Evolutionary conservation across 805 yeast genomes (phyloP), one percentile per base, ranked within the genome.

Genomic region (Aciculoconidium aculeatum): DNA sequence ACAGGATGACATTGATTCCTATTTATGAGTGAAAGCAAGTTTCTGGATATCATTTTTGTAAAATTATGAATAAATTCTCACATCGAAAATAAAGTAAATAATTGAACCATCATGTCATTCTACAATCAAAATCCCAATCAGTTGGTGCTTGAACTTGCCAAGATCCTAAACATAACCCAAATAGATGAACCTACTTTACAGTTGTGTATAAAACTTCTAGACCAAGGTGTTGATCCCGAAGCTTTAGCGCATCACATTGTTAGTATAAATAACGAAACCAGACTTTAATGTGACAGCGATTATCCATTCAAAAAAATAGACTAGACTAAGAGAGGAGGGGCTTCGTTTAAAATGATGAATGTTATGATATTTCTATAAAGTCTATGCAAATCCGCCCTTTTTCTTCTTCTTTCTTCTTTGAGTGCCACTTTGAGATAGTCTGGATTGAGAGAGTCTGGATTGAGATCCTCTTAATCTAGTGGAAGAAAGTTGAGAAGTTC

Each of bases 331-430:
- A n/a, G n/a, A n/a, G n/a, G n/a, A 17, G 30, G 31, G 15, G 13
- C 26, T 17, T 15, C 15, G 10, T 1, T 19, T 17, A 15, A 11
- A 12, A 11, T 26, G 11, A 17, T 16, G 12, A 16, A 10, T 30
- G 31, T 21, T 18, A 23, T 22, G 31, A 20, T 17, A 15, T 23
- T 45, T n/a, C n/a, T n/a, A n/a, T n/a, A n/a, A n/a, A n/a, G n/a
- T n/a, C n/a, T 42, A 70, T 15, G 65, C 67, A 49, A 72, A 72
- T 4, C 77, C 77, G 10, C 74, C 64, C 33, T 63, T 59, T 39
- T 58, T 64, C 45, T 64, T 68, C 54, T 65, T 69, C 41, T 54
- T 61, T 42, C 51, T 56, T 33, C 32, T 33, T 21, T 41, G 42
- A 11, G 42, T 36, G 2, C 28, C 35, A 18, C 15, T 14, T 31